Conservation (phyloP, 2,329 filamentous ascomycete genomes). For the Teratosphaeria viscida region DNA sequence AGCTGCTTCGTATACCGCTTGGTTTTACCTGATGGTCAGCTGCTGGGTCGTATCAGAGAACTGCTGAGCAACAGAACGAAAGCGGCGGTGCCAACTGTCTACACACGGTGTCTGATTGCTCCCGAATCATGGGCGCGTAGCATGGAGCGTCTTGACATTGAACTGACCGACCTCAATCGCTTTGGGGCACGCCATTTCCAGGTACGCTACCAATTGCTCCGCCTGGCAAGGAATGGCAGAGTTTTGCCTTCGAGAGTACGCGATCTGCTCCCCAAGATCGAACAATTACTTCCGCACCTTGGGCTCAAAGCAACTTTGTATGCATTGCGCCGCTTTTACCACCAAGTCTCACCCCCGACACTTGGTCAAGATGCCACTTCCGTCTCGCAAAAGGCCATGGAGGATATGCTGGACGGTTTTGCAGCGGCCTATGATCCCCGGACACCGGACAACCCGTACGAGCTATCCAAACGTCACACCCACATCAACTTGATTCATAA, state of each 20-base stretch:
- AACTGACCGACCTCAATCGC: constrained; percentile 19
- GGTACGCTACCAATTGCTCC: constrained; percentile 52
- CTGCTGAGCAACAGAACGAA: constrained; percentile 21
- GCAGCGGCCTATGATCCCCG: constrained; percentile 28
- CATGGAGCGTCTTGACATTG: constrained; percentile 23
- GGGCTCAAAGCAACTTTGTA: constrained; percentile 23
- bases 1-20: constrained; percentile 43
- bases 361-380: constrained; percentile 39
- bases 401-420: constrained; percentile 29
- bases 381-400: constrained; percentile 33
- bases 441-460: constrained; percentile 20
- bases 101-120: constrained; percentile 10
- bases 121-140: constrained; percentile 5
- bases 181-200: constrained; percentile 38
- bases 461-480: constrained; percentile 21
- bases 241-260: constrained; percentile 46
- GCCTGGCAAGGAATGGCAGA: constrained; percentile 52
- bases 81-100: constrained; percentile 20
- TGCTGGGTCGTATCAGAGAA: constrained; percentile 11
- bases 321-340: constrained; percentile 45
- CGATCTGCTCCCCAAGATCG: constrained; percentile 37
- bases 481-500: constrained; percentile 28
- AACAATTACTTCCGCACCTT: constrained; percentile 19
- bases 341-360: constrained; percentile 44
- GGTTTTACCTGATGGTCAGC: constrained; percentile 18